These are phyloP conservation scores for Fraxinus excelsior DNA, from an alignment of 257 asterid genomes.

Conservation along the genomic window DNA sequence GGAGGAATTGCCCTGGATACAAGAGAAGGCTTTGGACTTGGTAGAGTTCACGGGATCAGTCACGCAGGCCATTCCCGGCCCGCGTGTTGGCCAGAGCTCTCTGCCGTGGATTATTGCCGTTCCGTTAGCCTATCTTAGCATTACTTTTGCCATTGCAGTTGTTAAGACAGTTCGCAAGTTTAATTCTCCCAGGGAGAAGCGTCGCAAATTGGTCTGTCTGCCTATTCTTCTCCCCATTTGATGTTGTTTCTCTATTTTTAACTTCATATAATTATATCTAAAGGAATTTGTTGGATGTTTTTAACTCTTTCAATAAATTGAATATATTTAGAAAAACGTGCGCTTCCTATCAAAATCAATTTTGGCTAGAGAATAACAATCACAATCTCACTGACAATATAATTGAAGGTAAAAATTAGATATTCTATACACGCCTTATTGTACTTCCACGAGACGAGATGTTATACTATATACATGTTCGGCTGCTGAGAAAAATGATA, in stretches of 20 bases:
- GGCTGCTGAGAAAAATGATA: background rate
- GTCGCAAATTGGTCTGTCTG: constrained; percentile 68
- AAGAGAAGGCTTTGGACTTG: constrained; percentile 94
- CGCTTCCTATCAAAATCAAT: background rate
- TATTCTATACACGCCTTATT: background rate
- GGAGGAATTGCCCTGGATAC: constrained; percentile 97
- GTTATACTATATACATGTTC: background rate
- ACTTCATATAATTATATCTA: too few relatives aligned
- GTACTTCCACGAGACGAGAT: background rate
- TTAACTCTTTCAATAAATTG: too few relatives aligned
- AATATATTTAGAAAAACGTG: too few relatives aligned
- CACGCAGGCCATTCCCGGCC: constrained; percentile 95
- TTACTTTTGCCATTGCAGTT: constrained; percentile 78
- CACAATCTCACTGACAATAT: background rate
- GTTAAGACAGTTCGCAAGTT: constrained; percentile 79
- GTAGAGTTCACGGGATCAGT: constrained; percentile 95
- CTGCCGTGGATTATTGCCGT: constrained; percentile 89
- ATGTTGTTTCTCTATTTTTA: background rate
- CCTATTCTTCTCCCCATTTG: background rate
- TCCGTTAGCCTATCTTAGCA: constrained; percentile 79
- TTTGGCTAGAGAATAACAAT: background rate
- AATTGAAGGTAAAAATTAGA: background rate
- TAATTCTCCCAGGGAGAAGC: constrained; percentile 76
- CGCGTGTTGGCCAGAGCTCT: constrained; percentile 84
- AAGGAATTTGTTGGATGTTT: too few relatives aligned